Evolutionary conservation across 164 flowering plant genomes (phyloP).

Genomic region (Piper betle): DNA sequence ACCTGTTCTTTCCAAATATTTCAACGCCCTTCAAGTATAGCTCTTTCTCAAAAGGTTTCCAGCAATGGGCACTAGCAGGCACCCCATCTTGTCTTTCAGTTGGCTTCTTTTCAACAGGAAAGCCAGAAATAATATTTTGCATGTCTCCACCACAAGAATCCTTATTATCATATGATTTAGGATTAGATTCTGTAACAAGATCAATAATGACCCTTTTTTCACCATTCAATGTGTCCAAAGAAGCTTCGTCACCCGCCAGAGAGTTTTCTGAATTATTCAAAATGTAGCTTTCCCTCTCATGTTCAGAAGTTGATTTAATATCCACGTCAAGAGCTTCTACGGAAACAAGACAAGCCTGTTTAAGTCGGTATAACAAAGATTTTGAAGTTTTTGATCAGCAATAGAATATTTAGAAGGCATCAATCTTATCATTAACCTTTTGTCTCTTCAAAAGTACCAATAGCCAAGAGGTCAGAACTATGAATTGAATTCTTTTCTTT

Average conservation of each 20-base stretch:
- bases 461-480: neutral
- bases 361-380: neutral
- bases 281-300: conserved; percentile 14
- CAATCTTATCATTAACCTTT: neutral
- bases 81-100: conserved; percentile 11
- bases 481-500: neutral
- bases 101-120: conserved; percentile 14
- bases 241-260: conserved; percentile 9
- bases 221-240: conserved; percentile 11
- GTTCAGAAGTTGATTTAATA: conserved; percentile 9
- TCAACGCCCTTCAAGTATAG: conserved; percentile 82
- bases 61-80: conserved; percentile 18
- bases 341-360: neutral
- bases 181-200: neutral
- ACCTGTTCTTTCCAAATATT: conserved; percentile 96
- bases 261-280: conserved; percentile 6
- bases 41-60: conserved; percentile 88
- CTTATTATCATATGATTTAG: conserved; percentile 3
- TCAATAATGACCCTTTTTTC: conserved; percentile 16
- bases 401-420: neutral
- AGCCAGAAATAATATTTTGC: conserved; percentile 11
- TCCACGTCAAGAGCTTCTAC: neutral
- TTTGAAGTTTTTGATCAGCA: neutral
- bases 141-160: conserved; percentile 9
- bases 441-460: neutral